Evolutionary conservation across 1,284 basidiomycete species (phyloP), one percentile per base, ranked within the genome.

Genomic region (Coniferiporia sulphurascens): DNA sequence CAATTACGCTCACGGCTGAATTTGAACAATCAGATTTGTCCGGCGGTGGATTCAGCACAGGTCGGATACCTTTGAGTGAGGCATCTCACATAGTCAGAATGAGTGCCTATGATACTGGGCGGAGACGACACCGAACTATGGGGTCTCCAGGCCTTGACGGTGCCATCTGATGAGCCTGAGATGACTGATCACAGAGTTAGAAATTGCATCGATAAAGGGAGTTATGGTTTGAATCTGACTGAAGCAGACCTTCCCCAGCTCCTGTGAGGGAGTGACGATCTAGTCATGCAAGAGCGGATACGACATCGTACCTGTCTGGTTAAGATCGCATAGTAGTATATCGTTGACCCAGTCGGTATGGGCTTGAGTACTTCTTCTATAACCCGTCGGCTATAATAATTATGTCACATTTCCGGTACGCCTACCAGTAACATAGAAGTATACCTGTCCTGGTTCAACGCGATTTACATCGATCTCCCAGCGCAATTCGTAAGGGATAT

Each of bases 291-390:
- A 44, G 44, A 38, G n/a, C 21, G 13, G 43, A 48, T n/a, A 10
- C 35, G 15, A 36, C 55, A 13, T 69, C 80, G 58, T 57, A 89
- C 90, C 76, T 2, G 93, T 98, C 71, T 96, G 94, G 66, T 98
- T 95, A 64, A 87, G 79, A 69, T 98, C 96, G 75, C 92, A 95
- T 12, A 99, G 80, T 6, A 95, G 70, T 60, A 99, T 86, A 68
- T 98, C 96, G 72, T 98, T 98, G 50, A 98, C 86, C 97, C 96
- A 99, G 74, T 98, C 95, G 0, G 89, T 86, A 69, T 96, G 93
- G 9, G 85, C 83, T 71, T 96, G 93, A 4, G 87, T 85, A 60
- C 85, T 87, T 71, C 95, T 92, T 50, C 94, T 81, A 69, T 95
- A 95, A 51, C 78, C 75, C 59, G 82, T 77, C 36, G 71, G 72